Base-by-base conservation (phyloP, 352 stramenopile species). In the Pythium apleroticum region DNA sequence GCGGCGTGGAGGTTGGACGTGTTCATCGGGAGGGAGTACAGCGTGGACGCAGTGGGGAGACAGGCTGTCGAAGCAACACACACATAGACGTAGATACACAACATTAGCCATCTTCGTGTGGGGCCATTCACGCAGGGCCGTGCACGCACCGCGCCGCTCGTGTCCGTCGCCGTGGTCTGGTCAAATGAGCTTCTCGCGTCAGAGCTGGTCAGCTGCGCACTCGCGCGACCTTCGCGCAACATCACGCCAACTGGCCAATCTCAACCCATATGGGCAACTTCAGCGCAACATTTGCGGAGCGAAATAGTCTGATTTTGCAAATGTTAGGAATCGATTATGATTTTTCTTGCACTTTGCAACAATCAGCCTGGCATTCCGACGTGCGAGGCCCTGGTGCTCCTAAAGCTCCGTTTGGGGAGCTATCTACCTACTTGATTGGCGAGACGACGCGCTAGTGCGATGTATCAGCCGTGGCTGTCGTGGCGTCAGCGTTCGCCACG, bases 1-100 rank as follows among this genome's bases (percentile, higher is more conserved):
- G 84, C 84, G 28, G 84, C 84, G 68, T 93, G 84, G 62, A 93
- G 74, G 60, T 93, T 93, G 31, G 81, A 89, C 35, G 65, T 72
- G 65, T 76, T 76, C 69, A 76, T 72, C 11, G 54, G 35, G 25
- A 25, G 6, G 31, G 52, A 41, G 31, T 43, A 54, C n/a, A 45
- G 31, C 43, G 27, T 46, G 54, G 54, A 33, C 54, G 5, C 15
- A 22, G 54, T 54, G 48, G 43, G 43, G 43, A 50, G 43, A 50
- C 43, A 50, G 20, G 20, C 43, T 50, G n/a, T 50, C 7, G n/a
- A 3, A 24, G 45, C 11, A 24, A 54, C 25, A 22, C 4, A 37
- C 5, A 35, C n/a, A 50, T 6, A 50, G 5, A 28, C 4, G 22
- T 1, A 35, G 6, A 50, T 6, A 50, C 2, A 28, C 6, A 50